These are phyloP conservation scores for Vitis rotundifolia DNA, from an alignment of 164 flowering plant genomes.

Conservation along the genomic window DNA sequence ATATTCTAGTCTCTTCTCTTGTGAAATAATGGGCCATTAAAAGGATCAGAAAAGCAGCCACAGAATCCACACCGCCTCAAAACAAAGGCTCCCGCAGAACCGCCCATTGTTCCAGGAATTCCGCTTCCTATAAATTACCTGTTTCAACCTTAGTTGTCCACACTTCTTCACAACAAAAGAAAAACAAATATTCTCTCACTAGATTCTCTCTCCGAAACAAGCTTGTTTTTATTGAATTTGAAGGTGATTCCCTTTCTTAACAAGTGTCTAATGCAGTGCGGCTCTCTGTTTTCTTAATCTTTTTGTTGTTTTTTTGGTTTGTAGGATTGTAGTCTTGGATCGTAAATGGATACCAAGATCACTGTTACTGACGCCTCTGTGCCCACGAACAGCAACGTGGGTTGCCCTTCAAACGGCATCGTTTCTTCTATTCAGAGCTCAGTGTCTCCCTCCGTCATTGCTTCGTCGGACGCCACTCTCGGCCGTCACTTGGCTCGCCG, in stretches of 20 bases:
- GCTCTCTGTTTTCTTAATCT: background rate
- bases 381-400: constrained; percentile 24
- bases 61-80: too few species aligned
- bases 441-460: constrained; percentile 7
- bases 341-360: constrained; percentile 30
- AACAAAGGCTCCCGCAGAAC: too few species aligned
- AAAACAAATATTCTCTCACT: too few species aligned
- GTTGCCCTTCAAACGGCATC: constrained; percentile 19
- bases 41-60: too few species aligned
- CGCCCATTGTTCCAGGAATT: too few species aligned
- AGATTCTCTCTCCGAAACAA: too few species aligned
- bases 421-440: constrained; percentile 22
- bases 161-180: too few species aligned
- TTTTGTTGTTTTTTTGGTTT: background rate
- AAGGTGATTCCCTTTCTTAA: too few species aligned
- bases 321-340: background rate
- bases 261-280: background rate
- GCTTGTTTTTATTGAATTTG: background rate
- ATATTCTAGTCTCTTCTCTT: too few species aligned
- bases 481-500: constrained; percentile 94
- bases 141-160: too few species aligned
- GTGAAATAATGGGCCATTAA: too few species aligned
- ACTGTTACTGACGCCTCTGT: constrained; percentile 15
- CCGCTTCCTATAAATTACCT: too few species aligned
- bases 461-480: constrained; percentile 53